Base-by-base conservation (phyloP, 805 yeast genomes). In the Candida schatavii region DNA sequence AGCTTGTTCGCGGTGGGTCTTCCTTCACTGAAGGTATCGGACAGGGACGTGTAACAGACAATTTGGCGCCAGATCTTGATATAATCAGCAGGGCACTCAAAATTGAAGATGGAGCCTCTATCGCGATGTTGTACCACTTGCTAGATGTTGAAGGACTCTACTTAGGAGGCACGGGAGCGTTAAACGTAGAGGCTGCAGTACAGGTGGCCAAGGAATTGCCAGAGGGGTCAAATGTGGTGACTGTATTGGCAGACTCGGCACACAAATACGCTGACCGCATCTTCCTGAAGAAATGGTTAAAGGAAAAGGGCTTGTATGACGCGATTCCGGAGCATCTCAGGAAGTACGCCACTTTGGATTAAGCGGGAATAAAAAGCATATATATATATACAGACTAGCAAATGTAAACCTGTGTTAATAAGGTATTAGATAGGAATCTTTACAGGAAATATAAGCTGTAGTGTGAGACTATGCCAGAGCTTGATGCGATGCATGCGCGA, bases 11-110 rank as follows among this genome's bases (percentile, higher is more conserved):
- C 54, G 73, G 77, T 1, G 97, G 97, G 23, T 79, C 88, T 3
- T 85, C 95, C 0, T 88, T 90, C 62, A 90, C 97, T 22, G 97
- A 90, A 67, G 97, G 97, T 25, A 88, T 90, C 66, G 97, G 97
- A 22, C 97, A 90, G 66, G 96, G 96, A 36, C 77, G 97, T 54
- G 84, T 90, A 54, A 90, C 97, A 4, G 84, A 78, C 48, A 90
- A 90, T 62, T 73, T 90, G 62, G 72, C 71, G 14, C 85, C 80
- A 34, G 96, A 88, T 47, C 67, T 88, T 22, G 83, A 74, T 6
- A 61, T 82, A 25, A 72, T 88, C 28, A 97, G 90, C 57, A 95
- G 83, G 51, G 95, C 97, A 1, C 63, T 86, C 37, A 75, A 77
- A 49, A 79, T 90, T 40, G 78, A 89, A 2, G 97, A 90, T 64